A percentile compares a stretch with the other conserved stretches of the same genome.
Evolutionary conservation across 2,329 filamentous ascomycete genomes (phyloP).

Genomic region (Colletotrichum lupini): DNA sequence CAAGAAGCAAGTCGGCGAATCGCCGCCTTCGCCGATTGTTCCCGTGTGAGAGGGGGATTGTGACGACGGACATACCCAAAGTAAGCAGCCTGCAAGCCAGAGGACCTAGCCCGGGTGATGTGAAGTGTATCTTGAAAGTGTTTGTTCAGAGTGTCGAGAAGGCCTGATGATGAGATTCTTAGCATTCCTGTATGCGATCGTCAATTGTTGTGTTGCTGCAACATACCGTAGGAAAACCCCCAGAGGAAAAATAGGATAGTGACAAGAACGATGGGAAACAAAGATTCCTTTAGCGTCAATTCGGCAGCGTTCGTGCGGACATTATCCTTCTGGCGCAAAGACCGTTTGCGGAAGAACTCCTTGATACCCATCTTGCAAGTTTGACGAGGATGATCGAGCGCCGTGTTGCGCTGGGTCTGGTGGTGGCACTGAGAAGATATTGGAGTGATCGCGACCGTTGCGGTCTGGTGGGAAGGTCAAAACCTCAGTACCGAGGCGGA

Average conservation of each 20-base stretch:
- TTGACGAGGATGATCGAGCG: neutral
- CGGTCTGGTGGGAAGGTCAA: neutral
- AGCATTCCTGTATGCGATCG: neutral
- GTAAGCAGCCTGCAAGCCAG: conserved; percentile 56
- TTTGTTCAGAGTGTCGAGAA: conserved; percentile 51
- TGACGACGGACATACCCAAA: conserved; percentile 36
- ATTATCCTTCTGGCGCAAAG: conserved; percentile 56
- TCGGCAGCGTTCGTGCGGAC: conserved; percentile 58
- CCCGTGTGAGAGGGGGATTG: neutral
- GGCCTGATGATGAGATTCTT: neutral
- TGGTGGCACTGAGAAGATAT: too few species aligned
- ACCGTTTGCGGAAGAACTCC: conserved; percentile 56
- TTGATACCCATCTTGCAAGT: conserved; percentile 53
- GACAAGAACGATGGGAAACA: conserved; percentile 74
- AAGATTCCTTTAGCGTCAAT: conserved; percentile 73
- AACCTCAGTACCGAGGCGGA: neutral
- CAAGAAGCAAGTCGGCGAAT: too few species aligned
- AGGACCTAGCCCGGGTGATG: conserved; percentile 53
- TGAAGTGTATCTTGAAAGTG: conserved; percentile 60
- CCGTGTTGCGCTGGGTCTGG: neutral
- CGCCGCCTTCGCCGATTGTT: neutral
- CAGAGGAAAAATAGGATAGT: conserved; percentile 45
- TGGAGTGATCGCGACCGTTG: neutral
- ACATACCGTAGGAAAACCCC: conserved; percentile 36
- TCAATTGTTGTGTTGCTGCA: conserved; percentile 33